Evolutionary conservation across 306 rosid genomes (phyloP), one percentile per base, ranked within the genome.

Genomic region (Rosa lucieae): DNA sequence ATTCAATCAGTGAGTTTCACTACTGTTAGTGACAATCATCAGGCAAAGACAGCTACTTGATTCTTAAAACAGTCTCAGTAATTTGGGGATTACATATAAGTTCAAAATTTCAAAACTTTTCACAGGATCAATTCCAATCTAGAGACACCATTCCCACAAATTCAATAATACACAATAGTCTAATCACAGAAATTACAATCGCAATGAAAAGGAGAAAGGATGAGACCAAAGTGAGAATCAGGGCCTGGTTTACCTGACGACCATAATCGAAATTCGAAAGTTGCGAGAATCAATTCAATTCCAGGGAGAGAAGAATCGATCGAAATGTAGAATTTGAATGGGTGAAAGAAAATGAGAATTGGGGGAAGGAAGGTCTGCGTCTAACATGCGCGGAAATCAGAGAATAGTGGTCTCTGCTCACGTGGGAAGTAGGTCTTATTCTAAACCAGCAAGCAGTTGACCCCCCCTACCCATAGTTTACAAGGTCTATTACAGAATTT

Each of bases 191-290:
- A 10, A 49, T n/a, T 18, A 17, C 2, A n/a, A 65, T 26, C 59
- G 6, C 4, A 12, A 55, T n/a, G 12, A 3, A 51, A 15, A 53
- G 3, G 59, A 76, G 47, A 18, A 48, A n/a, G 15, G 40, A 40
- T 14, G 4, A 46, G 12, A 55, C 11, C 40, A 4, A 42, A n/a
- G 21, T 17, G 70, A 82, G 62, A 77, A 82, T 53, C 82, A 10
- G 71, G 42, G 32, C 0, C 37, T 8, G 39, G 23, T 47, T 55
- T 82, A 82, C 85, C 77, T 55, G 70, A 35, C 61, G 23, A 46
- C 71, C 21, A 58, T 68, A 23, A 39, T 40, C 35, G 26, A 40
- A 53, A 73, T 12, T 32, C 14, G 20, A 55, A 55, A 73, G 6
- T 39, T 12, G 49, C 35, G 15, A 49, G n/a, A 32, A 37, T 73